Percentiles rank a stretch among this genome's conserved stretches.
These are phyloP conservation scores for Colletotrichum phormii DNA, from an alignment of 2,329 filamentous ascomycete species.

Conservation along the genomic window DNA sequence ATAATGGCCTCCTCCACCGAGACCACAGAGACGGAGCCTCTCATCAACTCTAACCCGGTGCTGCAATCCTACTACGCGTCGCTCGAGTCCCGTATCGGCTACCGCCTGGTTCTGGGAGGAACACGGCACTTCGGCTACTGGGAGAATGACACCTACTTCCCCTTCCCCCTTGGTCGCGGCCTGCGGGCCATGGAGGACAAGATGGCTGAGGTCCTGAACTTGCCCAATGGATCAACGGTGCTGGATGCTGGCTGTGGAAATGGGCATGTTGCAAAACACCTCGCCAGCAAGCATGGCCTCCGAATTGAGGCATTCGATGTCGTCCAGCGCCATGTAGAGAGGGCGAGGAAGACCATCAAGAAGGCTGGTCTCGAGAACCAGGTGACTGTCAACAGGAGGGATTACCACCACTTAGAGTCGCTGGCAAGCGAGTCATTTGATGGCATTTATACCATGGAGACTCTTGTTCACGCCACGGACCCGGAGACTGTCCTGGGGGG, in stretches of 20 bases:
- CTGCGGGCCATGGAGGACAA: conserved; percentile 63
- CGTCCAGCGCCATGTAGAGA: conserved; percentile 57
- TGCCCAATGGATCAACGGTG: not conserved
- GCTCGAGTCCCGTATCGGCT: conserved; percentile 58
- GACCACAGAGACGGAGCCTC: not conserved
- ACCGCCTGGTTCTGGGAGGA: conserved; percentile 56
- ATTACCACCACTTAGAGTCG: conserved; percentile 62
- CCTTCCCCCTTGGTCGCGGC: conserved; percentile 57
- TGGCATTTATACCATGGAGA: not conserved
- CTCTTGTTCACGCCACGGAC: not conserved
- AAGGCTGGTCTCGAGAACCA: conserved; percentile 39
- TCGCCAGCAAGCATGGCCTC: conserved; percentile 54
- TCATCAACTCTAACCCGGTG: not conserved
- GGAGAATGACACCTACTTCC: conserved; percentile 56
- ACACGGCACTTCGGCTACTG: conserved; percentile 64
- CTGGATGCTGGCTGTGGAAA: conserved; percentile 51
- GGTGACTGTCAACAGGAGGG: conserved; percentile 54
- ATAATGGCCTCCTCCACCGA: not conserved
- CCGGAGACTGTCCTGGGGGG: not conserved
- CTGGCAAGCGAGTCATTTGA: not conserved
- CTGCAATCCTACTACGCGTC: conserved; percentile 48
- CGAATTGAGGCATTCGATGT: conserved; percentile 61
- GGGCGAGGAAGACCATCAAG: conserved; percentile 55
- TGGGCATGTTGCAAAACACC: conserved; percentile 60
- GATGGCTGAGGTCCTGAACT: conserved; percentile 40